phyloP scores from a whole-genome alignment of 768 basidiomycete species.

The Rubroboletus satanas region DNA sequence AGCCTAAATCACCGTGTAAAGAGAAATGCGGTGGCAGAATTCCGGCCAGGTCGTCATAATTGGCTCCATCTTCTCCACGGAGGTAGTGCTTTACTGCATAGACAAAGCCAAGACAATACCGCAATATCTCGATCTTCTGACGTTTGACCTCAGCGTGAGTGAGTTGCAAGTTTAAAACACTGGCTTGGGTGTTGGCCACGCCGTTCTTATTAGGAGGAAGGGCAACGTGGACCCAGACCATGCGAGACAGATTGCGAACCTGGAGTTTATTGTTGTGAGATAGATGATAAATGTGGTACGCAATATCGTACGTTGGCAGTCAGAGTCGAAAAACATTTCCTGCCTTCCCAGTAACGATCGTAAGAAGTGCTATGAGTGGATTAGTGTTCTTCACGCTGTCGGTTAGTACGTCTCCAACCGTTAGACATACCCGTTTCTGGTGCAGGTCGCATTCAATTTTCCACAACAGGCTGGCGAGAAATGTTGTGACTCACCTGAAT shows the following conservation, averaged over 20 bases:
- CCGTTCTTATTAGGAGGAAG: constrained; percentile 54
- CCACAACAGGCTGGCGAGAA: not conserved
- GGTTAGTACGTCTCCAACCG: not conserved
- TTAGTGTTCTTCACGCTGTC: not conserved
- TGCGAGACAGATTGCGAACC: constrained; percentile 71
- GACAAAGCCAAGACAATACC: constrained; percentile 65
- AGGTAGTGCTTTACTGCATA: constrained; percentile 77
- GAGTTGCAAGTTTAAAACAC: constrained; percentile 43
- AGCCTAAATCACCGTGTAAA: constrained; percentile 43
- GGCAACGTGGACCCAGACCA: constrained; percentile 77
- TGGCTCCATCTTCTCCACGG: constrained; percentile 75
- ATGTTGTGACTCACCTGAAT: constrained; percentile 54
- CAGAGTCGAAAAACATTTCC: constrained; percentile 75
- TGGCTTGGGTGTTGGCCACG: constrained; percentile 45
- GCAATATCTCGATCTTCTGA: constrained; percentile 68
- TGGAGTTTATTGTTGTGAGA: constrained; percentile 17
- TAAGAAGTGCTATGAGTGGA: constrained; percentile 62
- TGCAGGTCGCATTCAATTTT: not conserved
- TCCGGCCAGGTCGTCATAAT: constrained; percentile 62
- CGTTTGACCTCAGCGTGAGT: constrained; percentile 52
- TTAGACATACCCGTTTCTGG: constrained; percentile 59
- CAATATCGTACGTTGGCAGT: constrained; percentile 50
- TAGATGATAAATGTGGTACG: not conserved
- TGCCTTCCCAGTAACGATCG: constrained; percentile 85
- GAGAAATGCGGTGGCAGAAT: constrained; percentile 63